These are phyloP conservation scores for Penicillium subrubescens DNA, from an alignment of 495 filamentous ascomycete species.

Conservation along the genomic window DNA sequence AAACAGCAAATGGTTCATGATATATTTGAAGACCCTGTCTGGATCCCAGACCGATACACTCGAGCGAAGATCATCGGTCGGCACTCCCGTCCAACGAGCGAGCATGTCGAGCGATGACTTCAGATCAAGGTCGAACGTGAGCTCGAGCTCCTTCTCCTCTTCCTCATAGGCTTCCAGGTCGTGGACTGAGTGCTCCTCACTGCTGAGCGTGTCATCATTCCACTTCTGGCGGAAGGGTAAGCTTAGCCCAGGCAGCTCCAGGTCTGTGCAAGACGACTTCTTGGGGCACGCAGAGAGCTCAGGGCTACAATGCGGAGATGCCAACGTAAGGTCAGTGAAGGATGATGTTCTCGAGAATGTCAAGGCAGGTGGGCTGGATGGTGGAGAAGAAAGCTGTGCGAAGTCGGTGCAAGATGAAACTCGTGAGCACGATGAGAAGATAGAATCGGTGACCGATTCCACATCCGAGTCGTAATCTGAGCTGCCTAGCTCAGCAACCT, in stretches of 20 bases:
- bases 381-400: not conserved
- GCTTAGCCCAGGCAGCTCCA: not conserved
- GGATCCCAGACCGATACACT: not conserved
- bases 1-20: constrained; percentile 10
- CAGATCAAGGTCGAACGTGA: constrained; percentile 11
- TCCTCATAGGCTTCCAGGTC: not conserved
- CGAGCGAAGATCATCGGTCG: not conserved
- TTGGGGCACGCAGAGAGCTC: not conserved
- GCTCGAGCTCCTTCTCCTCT: not conserved
- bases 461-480: not conserved
- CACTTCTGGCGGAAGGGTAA: not conserved
- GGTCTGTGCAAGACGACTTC: not conserved
- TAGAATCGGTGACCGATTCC: not conserved
- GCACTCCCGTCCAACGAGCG: not conserved
- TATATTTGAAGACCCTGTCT: constrained; percentile 6
- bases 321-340: not conserved
- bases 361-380: not conserved
- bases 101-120: not conserved
- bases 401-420: not conserved
- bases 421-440: not conserved
- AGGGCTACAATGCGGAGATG: too few species aligned
- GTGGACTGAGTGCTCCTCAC: not conserved
- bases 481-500: not conserved
- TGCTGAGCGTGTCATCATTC: not conserved
- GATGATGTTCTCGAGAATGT: not conserved